Conservation (phyloP, 139 green algal species). For the Helicosporidium sp. region DNA sequence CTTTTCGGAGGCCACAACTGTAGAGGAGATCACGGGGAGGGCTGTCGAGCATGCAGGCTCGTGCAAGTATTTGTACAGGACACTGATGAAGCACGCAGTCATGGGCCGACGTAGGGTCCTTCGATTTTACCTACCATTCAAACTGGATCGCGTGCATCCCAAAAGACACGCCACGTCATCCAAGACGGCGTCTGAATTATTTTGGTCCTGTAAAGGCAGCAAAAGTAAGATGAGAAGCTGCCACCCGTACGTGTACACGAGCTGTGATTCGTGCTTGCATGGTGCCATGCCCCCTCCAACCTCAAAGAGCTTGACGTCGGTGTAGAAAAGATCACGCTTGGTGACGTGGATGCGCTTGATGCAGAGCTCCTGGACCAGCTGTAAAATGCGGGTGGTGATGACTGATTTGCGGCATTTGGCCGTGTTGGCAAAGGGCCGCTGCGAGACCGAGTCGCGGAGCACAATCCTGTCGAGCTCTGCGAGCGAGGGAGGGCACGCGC, state of each 20-base stretch:
- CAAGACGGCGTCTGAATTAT: constrained; percentile 63
- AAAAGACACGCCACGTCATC: constrained; percentile 91
- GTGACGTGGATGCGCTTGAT: constrained; percentile 24
- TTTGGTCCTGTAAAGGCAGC: constrained; percentile 69
- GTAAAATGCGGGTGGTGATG: constrained; percentile 73
- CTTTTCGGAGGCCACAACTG: constrained; percentile 88
- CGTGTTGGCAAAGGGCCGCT: constrained; percentile 57
- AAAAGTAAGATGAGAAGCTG: too few relatives aligned
- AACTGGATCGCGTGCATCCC: constrained; percentile 73
- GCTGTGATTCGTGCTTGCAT: too few relatives aligned
- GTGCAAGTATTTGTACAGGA: too few relatives aligned
- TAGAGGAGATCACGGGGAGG: constrained; percentile 1
- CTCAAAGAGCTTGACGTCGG: constrained; percentile 92
- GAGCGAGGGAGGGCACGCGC: neutral
- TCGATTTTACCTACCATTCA: constrained; percentile 44
- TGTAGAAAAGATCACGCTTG: constrained; percentile 78
- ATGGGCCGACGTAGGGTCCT: neutral
- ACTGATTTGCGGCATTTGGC: constrained; percentile 55
- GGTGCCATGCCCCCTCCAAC: constrained; percentile 9
- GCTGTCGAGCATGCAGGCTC: too few relatives aligned
- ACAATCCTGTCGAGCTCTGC: constrained; percentile 82
- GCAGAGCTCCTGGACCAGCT: constrained; percentile 54
- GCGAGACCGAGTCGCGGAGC: constrained; percentile 47
- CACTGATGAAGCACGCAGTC: neutral
- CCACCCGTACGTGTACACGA: too few relatives aligned